Base-by-base conservation (phyloP, 352 stramenopile species). In the Phytophthora europaea region DNA sequence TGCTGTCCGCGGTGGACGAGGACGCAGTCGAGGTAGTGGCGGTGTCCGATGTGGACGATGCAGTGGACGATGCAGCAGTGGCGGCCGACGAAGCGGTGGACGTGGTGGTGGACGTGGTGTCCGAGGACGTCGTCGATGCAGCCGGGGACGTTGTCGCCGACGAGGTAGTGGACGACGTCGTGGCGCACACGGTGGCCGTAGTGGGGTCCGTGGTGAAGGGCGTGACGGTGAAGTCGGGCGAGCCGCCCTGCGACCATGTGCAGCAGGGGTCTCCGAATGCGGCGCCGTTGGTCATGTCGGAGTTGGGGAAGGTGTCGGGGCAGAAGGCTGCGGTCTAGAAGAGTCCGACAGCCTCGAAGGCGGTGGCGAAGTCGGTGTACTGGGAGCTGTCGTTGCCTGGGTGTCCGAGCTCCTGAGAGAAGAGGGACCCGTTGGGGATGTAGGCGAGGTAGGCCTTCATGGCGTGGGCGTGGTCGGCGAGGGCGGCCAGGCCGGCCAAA, bases 221-320 rank as follows among this genome's bases (percentile, higher is more conserved):
- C 20, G 67, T 65, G 38, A 84, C 70, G n/a, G 54, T 72, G 38
- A 81, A 76, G 36, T 82, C 70, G 15, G 79, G 64, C 2, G 61
- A 73, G 28, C 53, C 75, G 31, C 73, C 61, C 34, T 61, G 58
- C 13, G 62, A 65, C 76, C 79, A 82, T 50, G 70, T 77, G 60
- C 72, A 80, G 63, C 75, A 80, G 57, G 72, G 73, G 67, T 84
- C 77, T 13, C 76, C 76, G 64, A 83, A 78, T 10, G 71, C 76
- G 18, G 66, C 70, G 52, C 76, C 76, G 63, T 71, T 72, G n/a
- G 74, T 80, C 55, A 80, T 71, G 47, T 48, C 33, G 22, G 54
- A 31, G 28, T 56, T 60, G 15, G 54, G 54, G 58, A 65, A 72
- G 5, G 31, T 67, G 28, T 65, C 63, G 3, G 26, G 36, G 40